These are phyloP conservation scores for Talinum fruticosum DNA, from an alignment of 148 eudicot genomes.

Conservation along the genomic window DNA sequence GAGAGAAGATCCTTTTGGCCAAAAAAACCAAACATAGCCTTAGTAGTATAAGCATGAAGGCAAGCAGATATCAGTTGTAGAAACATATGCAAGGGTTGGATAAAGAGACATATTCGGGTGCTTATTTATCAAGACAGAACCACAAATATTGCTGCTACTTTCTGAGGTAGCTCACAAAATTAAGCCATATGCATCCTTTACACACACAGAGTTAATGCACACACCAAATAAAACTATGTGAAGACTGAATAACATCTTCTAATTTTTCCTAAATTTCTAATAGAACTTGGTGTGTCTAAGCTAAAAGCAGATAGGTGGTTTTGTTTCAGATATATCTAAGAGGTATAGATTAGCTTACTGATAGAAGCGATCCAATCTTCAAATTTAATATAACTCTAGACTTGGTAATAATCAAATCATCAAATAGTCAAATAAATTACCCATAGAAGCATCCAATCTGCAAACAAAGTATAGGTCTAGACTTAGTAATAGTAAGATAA, in stretches of 20 bases:
- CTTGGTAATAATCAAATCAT: no score
- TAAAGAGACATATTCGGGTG: conserved; percentile 9
- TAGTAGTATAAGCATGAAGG: not conserved
- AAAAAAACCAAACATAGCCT: not conserved
- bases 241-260: not conserved
- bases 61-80: not conserved
- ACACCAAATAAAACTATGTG: not conserved
- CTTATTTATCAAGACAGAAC: not conserved
- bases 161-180: not conserved
- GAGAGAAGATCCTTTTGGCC: not conserved
- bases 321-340: no score
- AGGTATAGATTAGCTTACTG: not conserved
- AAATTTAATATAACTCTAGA: no score
- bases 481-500: no score
- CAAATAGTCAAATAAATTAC: no score
- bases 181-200: not conserved
- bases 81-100: not conserved
- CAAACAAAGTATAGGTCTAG: no score
- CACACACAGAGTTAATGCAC: not conserved
- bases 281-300: no score
- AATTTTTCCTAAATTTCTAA: no score
- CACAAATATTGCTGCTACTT: not conserved
- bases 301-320: no score
- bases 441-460: no score
- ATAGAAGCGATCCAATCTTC: no score